These are phyloP conservation scores for Pichia californica DNA, from an alignment of 805 yeast genomes.

Conservation along the genomic window DNA sequence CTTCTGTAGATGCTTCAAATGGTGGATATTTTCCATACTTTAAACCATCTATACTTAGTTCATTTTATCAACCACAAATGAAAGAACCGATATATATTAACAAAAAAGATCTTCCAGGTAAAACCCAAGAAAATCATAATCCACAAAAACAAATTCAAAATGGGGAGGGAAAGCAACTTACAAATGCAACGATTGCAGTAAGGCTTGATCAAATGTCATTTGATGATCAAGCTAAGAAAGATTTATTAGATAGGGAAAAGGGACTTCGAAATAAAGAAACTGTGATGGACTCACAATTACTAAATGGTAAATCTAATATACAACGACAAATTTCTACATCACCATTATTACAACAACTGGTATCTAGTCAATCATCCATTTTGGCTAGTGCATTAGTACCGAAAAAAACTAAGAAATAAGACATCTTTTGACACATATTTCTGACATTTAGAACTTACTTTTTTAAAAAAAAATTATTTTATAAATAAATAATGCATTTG, in stretches of 20 bases:
- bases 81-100: conserved; percentile 22
- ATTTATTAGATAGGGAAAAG: conserved; percentile 9
- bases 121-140: too few relatives aligned
- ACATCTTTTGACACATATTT: too few relatives aligned
- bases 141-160: neutral
- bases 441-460: too few relatives aligned
- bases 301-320: too few relatives aligned
- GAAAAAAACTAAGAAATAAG: neutral
- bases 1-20: too few relatives aligned
- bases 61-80: conserved; percentile 22
- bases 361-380: neutral
- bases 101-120: neutral
- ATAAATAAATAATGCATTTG: too few relatives aligned
- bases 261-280: conserved; percentile 9
- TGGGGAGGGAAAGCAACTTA: neutral
- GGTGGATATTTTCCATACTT: conserved; percentile 6
- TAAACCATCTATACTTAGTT: conserved; percentile 13
- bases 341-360: neutral
- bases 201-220: conserved; percentile 6
- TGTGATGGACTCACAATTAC: neutral
- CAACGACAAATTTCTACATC: neutral
- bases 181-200: conserved; percentile 1
- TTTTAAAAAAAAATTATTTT: too few relatives aligned
- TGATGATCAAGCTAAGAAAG: conserved; percentile 8
- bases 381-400: neutral